Evolutionary conservation across 2,329 filamentous ascomycete species (phyloP), one percentile per base, ranked within the genome.

Genomic region (Fonsecaea pugnacius): DNA sequence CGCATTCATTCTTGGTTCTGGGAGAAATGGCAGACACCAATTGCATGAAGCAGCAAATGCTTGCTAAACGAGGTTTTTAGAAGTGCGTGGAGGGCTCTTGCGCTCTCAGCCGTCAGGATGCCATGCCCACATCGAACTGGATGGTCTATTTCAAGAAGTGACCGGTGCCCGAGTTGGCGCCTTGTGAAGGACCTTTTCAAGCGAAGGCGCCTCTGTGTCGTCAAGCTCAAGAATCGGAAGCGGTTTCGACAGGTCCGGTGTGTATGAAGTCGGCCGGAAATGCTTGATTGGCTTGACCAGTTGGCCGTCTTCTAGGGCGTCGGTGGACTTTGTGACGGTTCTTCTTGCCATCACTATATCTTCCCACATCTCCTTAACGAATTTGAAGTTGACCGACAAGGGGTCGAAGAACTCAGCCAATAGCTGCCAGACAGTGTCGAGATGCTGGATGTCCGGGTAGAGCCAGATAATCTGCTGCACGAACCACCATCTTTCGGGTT

Each of bases 401-500:
- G 67, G 65, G 38, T 69, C 67, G 30, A 62, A 58, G 48, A 67
- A 67, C 27, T 64, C 64, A 6, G 59, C 65, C 38, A 69, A 33
- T 16, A 62, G 33, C 27, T 61, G 52, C 40, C 59, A 61, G 4
- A 69, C 53, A 14, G 59, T 58, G 51, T 67, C 62, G 36, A 69
- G 57, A 16, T 55, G 52, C 36, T 58, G 48, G 5, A 69, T 53
- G n/a, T 64, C 46, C 7, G 57, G 54, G 58, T 65, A 67, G 7
- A 60, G 51, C 27, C 30, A 38, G 18, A 56, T 35, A 1, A 67
- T 58, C 18, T 53, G 48, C 6, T 51, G 35, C 18, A 67, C 48
- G 40, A 69, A 69, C 67, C 67, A 69, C 24, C 38, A n/a, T 30
- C 67, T 33, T 38, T 63, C 62, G 8, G 40, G 27, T 7, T 55